Base-by-base conservation (phyloP, 2,329 filamentous ascomycete species). In the Parastagonospora avenae region DNA sequence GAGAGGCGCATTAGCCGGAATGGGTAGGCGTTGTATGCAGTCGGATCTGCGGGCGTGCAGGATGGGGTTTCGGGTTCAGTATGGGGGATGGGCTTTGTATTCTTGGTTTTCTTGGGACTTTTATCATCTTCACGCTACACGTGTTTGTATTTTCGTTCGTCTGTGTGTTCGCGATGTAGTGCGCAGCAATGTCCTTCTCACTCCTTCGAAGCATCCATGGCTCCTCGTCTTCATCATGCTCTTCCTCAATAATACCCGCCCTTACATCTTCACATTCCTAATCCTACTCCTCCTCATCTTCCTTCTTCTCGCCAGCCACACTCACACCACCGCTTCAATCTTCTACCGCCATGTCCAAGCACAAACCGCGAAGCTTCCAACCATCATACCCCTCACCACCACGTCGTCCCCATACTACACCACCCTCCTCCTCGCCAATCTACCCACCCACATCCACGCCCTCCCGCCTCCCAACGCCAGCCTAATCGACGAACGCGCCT, bases 231-330 rank as follows among this genome's bases (percentile, higher is more conserved):
- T 61, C 9, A 37, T 59, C 7, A n/a, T 59, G 2, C 14, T 66
- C 19, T 16, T 60, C 30, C 52, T 41, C 19, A 24, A 24, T 5
- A 3, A 24, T 5, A 5, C 19, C 19, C 5, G 5, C 19, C 5
- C 19, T 24, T 24, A 24, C 5, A 24, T 24, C 19, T 24, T 5
- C 3, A 3, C 5, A 24, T 3, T 5, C 5, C 19, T 24, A 14
- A 40, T 10, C n/a, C n/a, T n/a, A 8, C 16, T 41, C 31, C 14
- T 46, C 14, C n/a, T 24, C 8, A 19, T 39, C 67, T 72, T 77
- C 2, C 76, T 84, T 1, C 68, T 82, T 6, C 19, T 24, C 19
- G 19, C 19, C 19, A 24, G 19, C 5, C 3, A 24, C 19, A 24
- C 19, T 24, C 19, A 24, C 5, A 24, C 19, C 19, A 24, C 19